phyloP scores from a whole-genome alignment of 495 filamentous ascomycete genomes.

The Aspergillus conjunctus region DNA sequence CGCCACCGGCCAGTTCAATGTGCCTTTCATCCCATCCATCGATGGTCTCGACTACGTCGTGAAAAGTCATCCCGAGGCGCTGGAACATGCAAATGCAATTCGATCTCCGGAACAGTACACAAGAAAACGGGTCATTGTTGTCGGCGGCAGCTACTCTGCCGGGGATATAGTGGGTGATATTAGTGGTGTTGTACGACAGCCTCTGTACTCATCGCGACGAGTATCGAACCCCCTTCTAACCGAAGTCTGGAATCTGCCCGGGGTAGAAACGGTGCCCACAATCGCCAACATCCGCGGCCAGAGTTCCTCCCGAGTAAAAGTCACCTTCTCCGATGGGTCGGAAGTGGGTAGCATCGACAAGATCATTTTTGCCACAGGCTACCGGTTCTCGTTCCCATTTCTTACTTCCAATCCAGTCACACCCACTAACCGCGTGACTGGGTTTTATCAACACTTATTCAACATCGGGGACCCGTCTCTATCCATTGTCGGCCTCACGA shows the following conservation, averaged over 20 bases:
- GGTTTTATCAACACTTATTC: conserved; percentile 36
- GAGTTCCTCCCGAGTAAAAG: conserved; percentile 8
- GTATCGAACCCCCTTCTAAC: conserved; percentile 22
- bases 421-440: conserved; percentile 26
- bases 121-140: conserved; percentile 30
- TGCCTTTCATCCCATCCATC: conserved; percentile 64
- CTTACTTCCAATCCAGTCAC: conserved; percentile 28
- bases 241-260: conserved; percentile 29
- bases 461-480: conserved; percentile 34
- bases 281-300: conserved; percentile 20
- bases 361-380: conserved; percentile 56
- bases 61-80: conserved; percentile 21
- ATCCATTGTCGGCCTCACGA: conserved; percentile 38
- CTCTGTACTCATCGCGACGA: conserved; percentile 29
- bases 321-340: conserved; percentile 41
- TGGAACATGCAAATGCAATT: conserved; percentile 35
- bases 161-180: conserved; percentile 34
- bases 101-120: conserved; percentile 29
- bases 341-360: conserved; percentile 44
- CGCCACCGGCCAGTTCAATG: conserved; percentile 73
- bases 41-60: conserved; percentile 22
- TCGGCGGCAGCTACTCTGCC: conserved; percentile 34
- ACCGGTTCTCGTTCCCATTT: conserved; percentile 49
- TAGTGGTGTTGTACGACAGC: conserved; percentile 28
- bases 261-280: conserved; percentile 26